A percentile compares a stretch with the other conserved stretches of the same genome.
Evolutionary conservation across 2,329 filamentous ascomycete species (phyloP).

Genomic region (Microdochium trichocladiopsis): DNA sequence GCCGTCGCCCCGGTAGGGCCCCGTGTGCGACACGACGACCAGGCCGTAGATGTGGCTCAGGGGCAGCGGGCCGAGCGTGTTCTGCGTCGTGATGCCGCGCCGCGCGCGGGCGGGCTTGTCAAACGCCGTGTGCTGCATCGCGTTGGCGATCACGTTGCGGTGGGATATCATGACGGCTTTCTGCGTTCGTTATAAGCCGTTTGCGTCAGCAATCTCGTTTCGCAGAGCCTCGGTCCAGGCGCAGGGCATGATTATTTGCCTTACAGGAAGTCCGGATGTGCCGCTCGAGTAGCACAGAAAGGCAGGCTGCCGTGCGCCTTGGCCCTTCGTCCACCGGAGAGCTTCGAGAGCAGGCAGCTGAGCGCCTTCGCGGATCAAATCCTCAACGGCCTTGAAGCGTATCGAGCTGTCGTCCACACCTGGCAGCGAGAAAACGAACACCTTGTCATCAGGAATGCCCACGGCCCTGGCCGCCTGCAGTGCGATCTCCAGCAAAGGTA

Average conservation of each 20-base stretch:
- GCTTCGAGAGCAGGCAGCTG: conserved; percentile 39
- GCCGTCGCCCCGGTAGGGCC: conserved; percentile 63
- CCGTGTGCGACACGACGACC: conserved; percentile 60
- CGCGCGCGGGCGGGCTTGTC: conserved; percentile 21
- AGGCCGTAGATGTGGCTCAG: conserved; percentile 75
- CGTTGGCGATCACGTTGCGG: conserved; percentile 67
- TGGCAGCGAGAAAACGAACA: conserved; percentile 54
- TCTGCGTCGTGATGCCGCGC: conserved; percentile 20
- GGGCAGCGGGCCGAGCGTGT: conserved; percentile 58
- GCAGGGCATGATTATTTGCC: conserved; percentile 3
- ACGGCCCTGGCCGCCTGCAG: conserved; percentile 53
- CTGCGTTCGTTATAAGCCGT: conserved; percentile 23
- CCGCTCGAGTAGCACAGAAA: conserved; percentile 71
- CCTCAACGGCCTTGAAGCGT: conserved; percentile 53
- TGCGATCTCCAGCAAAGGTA: conserved; percentile 53
- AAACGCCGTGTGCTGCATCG: conserved; percentile 49
- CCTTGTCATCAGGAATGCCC: conserved; percentile 51
- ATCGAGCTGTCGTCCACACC: conserved; percentile 36
- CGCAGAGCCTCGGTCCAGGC: too few relatives aligned
- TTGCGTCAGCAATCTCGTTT: not conserved
- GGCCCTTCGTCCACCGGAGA: conserved; percentile 48
- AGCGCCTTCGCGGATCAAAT: conserved; percentile 52
- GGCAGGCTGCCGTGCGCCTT: conserved; percentile 55
- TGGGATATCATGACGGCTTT: conserved; percentile 78
- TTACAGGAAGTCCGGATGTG: conserved; percentile 63